Evolutionary conservation across 2,329 filamentous ascomycete species (phyloP).

Genomic region (Claviceps sorghi): DNA sequence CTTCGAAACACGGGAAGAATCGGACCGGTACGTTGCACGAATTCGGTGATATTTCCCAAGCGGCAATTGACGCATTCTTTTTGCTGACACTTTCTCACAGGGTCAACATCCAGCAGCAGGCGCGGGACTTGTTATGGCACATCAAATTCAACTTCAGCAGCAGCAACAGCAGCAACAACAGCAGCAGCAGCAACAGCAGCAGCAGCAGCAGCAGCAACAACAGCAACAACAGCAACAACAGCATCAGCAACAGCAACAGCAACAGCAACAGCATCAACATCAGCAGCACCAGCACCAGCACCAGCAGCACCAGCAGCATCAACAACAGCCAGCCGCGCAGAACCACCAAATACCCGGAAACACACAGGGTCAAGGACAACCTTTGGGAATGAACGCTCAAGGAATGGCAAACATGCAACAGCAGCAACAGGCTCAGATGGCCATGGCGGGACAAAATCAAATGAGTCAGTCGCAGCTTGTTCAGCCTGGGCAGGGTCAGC

Average conservation of each 20-base stretch:
- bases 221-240: conserved; percentile 28
- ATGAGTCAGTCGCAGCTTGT: conserved; percentile 9
- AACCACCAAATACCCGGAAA: conserved; percentile 26
- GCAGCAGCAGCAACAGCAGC: conserved; percentile 19
- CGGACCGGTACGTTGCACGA: conserved; percentile 23
- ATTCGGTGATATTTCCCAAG: neutral
- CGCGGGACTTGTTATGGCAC: conserved; percentile 25
- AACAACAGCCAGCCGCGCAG: conserved; percentile 20
- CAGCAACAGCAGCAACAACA: conserved; percentile 30
- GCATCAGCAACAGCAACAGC: conserved; percentile 29
- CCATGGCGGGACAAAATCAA: conserved; percentile 7
- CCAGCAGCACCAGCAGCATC: conserved; percentile 22
- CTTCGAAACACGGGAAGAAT: conserved; percentile 28
- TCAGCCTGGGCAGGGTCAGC: conserved; percentile 11
- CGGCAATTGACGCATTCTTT: neutral
- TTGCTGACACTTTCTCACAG: conserved; percentile 8
- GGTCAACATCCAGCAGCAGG: conserved; percentile 19
- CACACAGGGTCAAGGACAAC: conserved; percentile 25
- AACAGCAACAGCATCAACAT: conserved; percentile 7
- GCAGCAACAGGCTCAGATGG: conserved; percentile 9
- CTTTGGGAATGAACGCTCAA: conserved; percentile 33
- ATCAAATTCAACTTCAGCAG: conserved; percentile 34
- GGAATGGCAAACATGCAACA: conserved; percentile 27
- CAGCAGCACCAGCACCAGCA: conserved; percentile 26
- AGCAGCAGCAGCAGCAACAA: conserved; percentile 24